Percentiles rank a stretch among this genome's conserved stretches.
phyloP scores from a whole-genome alignment of 306 rosid species.

The Biancaea sappan region DNA sequence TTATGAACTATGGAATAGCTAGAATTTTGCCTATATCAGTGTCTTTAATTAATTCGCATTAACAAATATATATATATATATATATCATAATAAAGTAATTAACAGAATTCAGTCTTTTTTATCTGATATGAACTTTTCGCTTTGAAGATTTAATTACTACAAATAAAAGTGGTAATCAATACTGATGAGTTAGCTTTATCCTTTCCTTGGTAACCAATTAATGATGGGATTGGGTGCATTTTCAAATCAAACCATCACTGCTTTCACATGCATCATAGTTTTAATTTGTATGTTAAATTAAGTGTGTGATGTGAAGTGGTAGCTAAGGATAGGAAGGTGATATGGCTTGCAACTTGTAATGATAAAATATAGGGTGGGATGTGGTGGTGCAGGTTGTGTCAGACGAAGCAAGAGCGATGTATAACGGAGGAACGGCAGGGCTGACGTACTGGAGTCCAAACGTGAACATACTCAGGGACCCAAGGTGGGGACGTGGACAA shows the following conservation, averaged over 20 bases:
- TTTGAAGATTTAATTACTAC: too few species aligned
- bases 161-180: too few species aligned
- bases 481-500: constrained; percentile 91
- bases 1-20: too few species aligned
- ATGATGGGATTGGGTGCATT: neutral
- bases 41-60: too few species aligned
- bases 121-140: too few species aligned
- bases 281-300: neutral
- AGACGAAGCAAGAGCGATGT: constrained; percentile 89
- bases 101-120: too few species aligned
- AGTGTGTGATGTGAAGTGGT: neutral
- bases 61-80: too few species aligned
- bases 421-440: constrained; percentile 75
- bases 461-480: constrained; percentile 75
- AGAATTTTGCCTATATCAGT: too few species aligned
- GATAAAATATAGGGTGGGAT: neutral
- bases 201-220: neutral
- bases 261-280: neutral
- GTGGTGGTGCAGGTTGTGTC: constrained; percentile 71
- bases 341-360: neutral
- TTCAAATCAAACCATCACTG: neutral
- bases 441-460: constrained; percentile 94
- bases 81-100: too few species aligned
- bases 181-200: neutral
- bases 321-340: neutral